phyloP scores from a whole-genome alignment of 805 yeast genomes.

The Starmerella cellae region DNA sequence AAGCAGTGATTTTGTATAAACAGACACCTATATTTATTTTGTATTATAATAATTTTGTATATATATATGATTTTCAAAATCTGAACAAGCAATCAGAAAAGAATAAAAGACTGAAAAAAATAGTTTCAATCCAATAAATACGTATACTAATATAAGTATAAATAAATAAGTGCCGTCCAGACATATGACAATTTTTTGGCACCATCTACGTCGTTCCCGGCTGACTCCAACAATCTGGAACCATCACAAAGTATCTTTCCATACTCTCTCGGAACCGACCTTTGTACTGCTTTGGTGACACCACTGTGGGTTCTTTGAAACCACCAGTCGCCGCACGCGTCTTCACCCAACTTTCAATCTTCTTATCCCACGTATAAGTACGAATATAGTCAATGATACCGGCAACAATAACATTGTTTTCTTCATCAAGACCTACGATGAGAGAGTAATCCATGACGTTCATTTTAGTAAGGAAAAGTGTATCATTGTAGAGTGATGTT shows the following conservation, averaged over 20 bases:
- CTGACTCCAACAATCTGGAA: constrained; percentile 51
- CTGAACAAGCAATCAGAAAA: not conserved
- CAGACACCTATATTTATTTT: not conserved
- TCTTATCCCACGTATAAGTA: constrained; percentile 97
- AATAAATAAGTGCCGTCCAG: too few species aligned
- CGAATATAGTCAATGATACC: constrained; percentile 91
- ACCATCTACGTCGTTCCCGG: constrained; percentile 1
- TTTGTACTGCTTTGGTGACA: constrained; percentile 91
- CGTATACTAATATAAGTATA: too few species aligned
- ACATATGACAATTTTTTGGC: too few species aligned
- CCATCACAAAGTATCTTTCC: constrained; percentile 90
- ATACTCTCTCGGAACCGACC: constrained; percentile 92
- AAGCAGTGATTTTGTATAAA: constrained; percentile 3
- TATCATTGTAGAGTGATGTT: constrained; percentile 90
- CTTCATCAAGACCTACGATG: constrained; percentile 77
- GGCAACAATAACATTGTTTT: constrained; percentile 53
- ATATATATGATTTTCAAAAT: not conserved
- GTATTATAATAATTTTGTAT: not conserved
- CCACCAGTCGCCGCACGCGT: constrained; percentile 82
- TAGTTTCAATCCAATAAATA: too few species aligned
- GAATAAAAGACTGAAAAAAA: too few species aligned
- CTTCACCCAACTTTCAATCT: constrained; percentile 96
- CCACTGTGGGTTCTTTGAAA: constrained; percentile 89
- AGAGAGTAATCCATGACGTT: constrained; percentile 97
- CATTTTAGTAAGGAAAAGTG: constrained; percentile 85